Evolutionary conservation across 2,329 filamentous ascomycete genomes (phyloP).

Genomic region (Stachybotrys echinatus): DNA sequence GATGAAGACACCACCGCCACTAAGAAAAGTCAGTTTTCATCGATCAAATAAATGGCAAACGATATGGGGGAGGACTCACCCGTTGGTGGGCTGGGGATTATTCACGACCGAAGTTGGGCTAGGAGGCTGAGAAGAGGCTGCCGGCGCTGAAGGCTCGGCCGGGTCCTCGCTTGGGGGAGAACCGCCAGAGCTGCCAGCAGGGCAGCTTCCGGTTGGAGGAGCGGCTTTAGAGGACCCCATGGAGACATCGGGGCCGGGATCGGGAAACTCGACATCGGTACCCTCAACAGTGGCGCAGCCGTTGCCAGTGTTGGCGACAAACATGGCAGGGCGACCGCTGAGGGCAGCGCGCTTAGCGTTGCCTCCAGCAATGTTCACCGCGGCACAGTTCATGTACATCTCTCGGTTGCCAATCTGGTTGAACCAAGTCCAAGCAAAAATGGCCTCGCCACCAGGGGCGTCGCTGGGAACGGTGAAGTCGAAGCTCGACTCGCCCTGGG

Average conservation of each 20-base stretch:
- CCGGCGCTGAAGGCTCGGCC: neutral
- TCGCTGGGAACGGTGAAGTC: constrained; percentile 62
- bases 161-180: constrained; percentile 3
- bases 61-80: constrained; percentile 15
- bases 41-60: neutral
- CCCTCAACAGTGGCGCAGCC: constrained; percentile 54
- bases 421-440: constrained; percentile 76
- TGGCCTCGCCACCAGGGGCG: constrained; percentile 53
- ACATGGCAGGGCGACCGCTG: constrained; percentile 58
- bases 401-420: constrained; percentile 74
- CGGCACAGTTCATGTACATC: constrained; percentile 84
- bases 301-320: constrained; percentile 63
- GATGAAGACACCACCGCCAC: constrained; percentile 38
- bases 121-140: neutral
- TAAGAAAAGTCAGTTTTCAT: constrained; percentile 7
- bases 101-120: neutral
- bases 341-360: constrained; percentile 35
- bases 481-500: constrained; percentile 42
- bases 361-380: constrained; percentile 52
- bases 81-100: constrained; percentile 10
- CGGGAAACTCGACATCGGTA: constrained; percentile 58
- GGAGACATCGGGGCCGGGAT: constrained; percentile 54
- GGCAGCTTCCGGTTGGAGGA: constrained; percentile 4
- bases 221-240: constrained; percentile 10
- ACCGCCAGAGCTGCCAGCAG: constrained; percentile 8